Conservation (phyloP, 1,284 basidiomycete genomes). For the Coniophora puteana region DNA sequence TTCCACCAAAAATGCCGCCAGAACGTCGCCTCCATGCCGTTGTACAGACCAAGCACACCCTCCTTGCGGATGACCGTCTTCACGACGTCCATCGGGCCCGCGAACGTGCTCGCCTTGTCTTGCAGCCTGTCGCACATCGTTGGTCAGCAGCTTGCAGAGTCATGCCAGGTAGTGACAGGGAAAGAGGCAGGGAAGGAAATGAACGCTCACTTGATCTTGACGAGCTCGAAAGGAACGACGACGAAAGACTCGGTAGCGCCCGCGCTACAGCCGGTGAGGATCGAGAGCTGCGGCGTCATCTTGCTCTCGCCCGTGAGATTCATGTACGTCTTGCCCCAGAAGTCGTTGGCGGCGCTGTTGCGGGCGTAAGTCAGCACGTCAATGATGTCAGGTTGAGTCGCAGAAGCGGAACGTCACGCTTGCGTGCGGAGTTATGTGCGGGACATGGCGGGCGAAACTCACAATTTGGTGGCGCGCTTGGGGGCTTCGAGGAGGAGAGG, state of each 20-base stretch:
- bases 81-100: conserved; percentile 90
- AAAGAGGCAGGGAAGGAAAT: conserved; percentile 4
- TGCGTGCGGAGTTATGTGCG: conserved; percentile 7
- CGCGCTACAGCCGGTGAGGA: conserved; percentile 89
- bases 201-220: conserved; percentile 79
- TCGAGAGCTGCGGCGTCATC: conserved; percentile 86
- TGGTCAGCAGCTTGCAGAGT: conserved; percentile 7
- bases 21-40: conserved; percentile 94
- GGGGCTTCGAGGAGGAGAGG: conserved; percentile 96
- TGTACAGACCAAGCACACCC: conserved; percentile 83
- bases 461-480: conserved; percentile 98
- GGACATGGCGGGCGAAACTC: conserved; percentile 28
- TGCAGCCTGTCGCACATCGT: conserved; percentile 58
- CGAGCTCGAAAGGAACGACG: conserved; percentile 94
- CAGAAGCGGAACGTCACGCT: too few relatives aligned
- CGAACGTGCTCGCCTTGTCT: conserved; percentile 86
- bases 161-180: background rate
- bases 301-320: conserved; percentile 64
- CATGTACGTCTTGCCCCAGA: conserved; percentile 85
- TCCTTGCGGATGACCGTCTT: conserved; percentile 73
- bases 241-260: conserved; percentile 95
- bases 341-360: conserved; percentile 82
- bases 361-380: background rate
- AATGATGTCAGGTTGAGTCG: background rate
- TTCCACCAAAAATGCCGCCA: conserved; percentile 94